Base-by-base conservation (phyloP, 352 stramenopile species). In the Blastocystis sp. region DNA sequence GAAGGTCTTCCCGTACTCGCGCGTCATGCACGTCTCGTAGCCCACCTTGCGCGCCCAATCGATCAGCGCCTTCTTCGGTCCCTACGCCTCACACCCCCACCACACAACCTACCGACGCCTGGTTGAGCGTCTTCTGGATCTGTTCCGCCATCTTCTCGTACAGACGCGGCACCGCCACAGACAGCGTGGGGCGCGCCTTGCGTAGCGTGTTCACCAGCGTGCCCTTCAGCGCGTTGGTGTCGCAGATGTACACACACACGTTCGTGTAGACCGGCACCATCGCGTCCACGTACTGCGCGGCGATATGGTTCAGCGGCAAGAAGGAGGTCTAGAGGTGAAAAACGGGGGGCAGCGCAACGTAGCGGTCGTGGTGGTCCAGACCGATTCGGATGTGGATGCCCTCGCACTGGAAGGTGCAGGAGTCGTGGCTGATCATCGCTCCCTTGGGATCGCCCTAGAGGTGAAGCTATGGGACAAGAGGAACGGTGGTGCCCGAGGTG, bases 61-160 rank as follows among this genome's bases (percentile, higher is more conserved):
- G 9, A 94, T 94, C 76, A 98, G 95, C 70, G 92, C 93, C 91
- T 97, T 97, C 91, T 97, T 98, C 62, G 97, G 90, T 51, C 95
- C 95, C 31, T 92, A 97, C 31, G 94, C 97, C 26, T 91, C n/a
- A 81, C 2, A 10, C 21, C 24, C 33, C 3, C 4, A 3, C 0
- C 19, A n/a, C 6, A 67, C 37, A 13, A n/a, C 39, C 10, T 29
- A 81, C 71, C 10, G 50, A 21, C 24, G 74, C 74, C 37, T 66
- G 26, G 26, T 85, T 59, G 19, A 67, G 51, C 74, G 55, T 66
- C n/a, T 69, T 69, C 77, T 91, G 37, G 76, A 92, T 63, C 51
- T 94, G 91, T 31, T 92, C 91, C 62, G 92, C 82, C 92, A 95
- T 96, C 85, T 95, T 95, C 82, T 95, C 94, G 88, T 93, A 93